phyloP scores from a whole-genome alignment of 129 eudicot genomes.

The Glebionis coronaria region DNA sequence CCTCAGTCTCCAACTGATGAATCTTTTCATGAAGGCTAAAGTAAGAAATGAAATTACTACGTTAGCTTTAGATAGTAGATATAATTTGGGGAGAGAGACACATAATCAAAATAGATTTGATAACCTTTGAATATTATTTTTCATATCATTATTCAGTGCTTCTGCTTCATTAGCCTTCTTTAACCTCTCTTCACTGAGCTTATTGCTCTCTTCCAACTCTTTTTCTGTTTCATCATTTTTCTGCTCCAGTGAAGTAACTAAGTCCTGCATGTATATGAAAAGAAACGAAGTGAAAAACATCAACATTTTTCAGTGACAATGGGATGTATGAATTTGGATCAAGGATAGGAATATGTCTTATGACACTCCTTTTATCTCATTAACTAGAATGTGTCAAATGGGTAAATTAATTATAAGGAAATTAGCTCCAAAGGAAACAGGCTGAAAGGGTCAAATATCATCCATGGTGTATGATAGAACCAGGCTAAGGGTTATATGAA shows the following conservation, averaged over 20 bases:
- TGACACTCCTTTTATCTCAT: too few species aligned
- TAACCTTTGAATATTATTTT: constrained; percentile 65
- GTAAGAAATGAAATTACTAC: constrained; percentile 22
- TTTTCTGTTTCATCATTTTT: constrained; percentile 63
- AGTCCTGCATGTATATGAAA: constrained; percentile 34
- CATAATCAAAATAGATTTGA: constrained; percentile 12
- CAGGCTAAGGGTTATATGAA: too few species aligned
- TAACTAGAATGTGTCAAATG: too few species aligned
- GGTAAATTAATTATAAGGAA: too few species aligned
- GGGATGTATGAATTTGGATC: not conserved
- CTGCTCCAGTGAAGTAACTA: constrained; percentile 64
- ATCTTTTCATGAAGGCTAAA: constrained; percentile 72
- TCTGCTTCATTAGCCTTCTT: constrained; percentile 69
- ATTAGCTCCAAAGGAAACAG: too few species aligned
- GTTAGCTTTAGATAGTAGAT: constrained; percentile 15
- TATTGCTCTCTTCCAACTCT: constrained; percentile 56
- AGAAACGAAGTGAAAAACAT: constrained; percentile 15
- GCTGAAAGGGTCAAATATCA: too few species aligned
- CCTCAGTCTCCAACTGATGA: constrained; percentile 51
- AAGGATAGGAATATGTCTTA: not conserved
- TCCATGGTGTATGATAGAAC: too few species aligned
- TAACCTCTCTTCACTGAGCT: constrained; percentile 60
- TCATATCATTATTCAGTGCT: constrained; percentile 49
- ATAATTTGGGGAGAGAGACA: constrained; percentile 10
- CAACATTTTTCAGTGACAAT: constrained; percentile 1